Evolutionary conservation across 371 early-diverging fungal genomes (phyloP), one percentile per base, ranked within the genome.

Genomic region (Apophysomyces sp.): DNA sequence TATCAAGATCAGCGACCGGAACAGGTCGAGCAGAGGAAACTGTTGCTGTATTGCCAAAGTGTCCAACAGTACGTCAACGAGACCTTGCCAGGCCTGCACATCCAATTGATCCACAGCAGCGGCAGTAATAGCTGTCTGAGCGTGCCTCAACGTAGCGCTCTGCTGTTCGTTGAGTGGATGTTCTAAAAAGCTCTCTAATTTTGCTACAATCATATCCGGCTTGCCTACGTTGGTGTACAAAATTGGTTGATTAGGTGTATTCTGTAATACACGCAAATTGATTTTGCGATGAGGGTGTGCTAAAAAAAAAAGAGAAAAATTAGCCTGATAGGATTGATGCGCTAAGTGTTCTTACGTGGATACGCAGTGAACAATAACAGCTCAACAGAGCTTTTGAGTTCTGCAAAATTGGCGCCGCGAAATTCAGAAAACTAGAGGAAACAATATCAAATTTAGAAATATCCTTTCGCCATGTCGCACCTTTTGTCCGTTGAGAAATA

Each of bases 11-110:
- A 92, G 55, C 51, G 87, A 78, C 11, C 88, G 74, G 55, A 87
- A 69, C 34, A 92, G 77, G 61, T 92, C 92, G 26, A 90, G 59
- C 8, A 86, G 57, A 11, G 92, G 90, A 61, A 89, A 90, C 29
- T 80, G 65, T 37, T 86, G 77, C 11, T 83, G 80, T 8, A 62
- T 59, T 0, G 85, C 71, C 1, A 92, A 55, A 5, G 71, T 68
- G 1, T 58, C 60, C 26, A 71, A 36, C 11, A 82, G 55, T 9
- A 58, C 34, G 61, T 74, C 83, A 65, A 85, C 55, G 55, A 81
- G 54, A 3, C 57, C 54, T 31, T 67, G 68, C 81, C 82, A 82
- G 1, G 56, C 58, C 1, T 65, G 60, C 4, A 72, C 62, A 53
- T 68, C 64, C 1, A 72, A 34, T 2, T 16, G 8, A 37, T 7